These are phyloP conservation scores for Circinella umbellata DNA, from an alignment of 371 early-diverging fungal genomes.

Conservation along the genomic window DNA sequence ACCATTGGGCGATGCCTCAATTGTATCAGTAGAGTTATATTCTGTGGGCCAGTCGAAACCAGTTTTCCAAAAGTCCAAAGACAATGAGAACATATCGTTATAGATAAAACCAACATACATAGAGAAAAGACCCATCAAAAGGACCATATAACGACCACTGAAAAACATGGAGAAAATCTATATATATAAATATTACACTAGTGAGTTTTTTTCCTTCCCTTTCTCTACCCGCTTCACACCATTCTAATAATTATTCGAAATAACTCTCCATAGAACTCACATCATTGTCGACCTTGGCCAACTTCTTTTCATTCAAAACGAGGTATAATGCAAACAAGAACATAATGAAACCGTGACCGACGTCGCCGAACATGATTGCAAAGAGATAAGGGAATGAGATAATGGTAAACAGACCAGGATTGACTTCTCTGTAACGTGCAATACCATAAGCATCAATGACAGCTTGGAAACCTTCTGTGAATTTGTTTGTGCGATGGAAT, in stretches of 20 bases:
- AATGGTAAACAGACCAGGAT: conserved; percentile 98
- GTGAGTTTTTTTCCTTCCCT: not conserved
- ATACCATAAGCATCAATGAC: conserved; percentile 99
- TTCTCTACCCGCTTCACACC: no score
- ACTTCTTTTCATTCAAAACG: conserved; percentile 81
- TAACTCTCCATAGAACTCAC: conserved; percentile 27
- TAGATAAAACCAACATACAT: conserved; percentile 98
- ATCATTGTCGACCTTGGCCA: conserved; percentile 78
- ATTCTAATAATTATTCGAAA: no score
- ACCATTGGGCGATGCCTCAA: conserved; percentile 49
- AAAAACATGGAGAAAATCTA: conserved; percentile 91
- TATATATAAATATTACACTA: not conserved
- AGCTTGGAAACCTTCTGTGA: conserved; percentile 96
- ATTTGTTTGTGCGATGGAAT: conserved; percentile 94
- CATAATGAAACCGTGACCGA: conserved; percentile 97
- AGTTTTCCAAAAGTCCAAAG: conserved; percentile 77
- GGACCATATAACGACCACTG: conserved; percentile 96
- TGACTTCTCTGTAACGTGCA: conserved; percentile 99
- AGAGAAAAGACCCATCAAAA: conserved; percentile 97
- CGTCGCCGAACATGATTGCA: conserved; percentile 99
- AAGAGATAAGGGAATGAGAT: conserved; percentile 99
- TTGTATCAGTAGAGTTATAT: conserved; percentile 47
- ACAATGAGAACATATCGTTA: conserved; percentile 96
- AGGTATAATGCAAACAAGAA: conserved; percentile 79
- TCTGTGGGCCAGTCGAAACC: conserved; percentile 75